These are phyloP conservation scores for Peterozyma toletana DNA, from an alignment of 805 yeast genomes.

Conservation along the genomic window DNA sequence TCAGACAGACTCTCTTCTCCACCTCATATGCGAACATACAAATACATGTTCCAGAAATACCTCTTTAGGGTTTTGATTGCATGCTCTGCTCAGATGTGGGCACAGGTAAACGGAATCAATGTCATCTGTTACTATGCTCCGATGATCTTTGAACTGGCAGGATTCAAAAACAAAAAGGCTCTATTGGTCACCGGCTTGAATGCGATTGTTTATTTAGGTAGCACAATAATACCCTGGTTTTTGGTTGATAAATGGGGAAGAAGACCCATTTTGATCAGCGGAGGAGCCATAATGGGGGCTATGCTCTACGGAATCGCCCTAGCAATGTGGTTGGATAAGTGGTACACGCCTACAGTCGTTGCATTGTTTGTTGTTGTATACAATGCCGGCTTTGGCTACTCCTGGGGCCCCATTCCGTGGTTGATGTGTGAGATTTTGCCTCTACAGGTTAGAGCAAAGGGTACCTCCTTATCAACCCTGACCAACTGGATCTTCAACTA, in stretches of 20 bases:
- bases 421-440: conserved; percentile 83
- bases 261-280: conserved; percentile 72
- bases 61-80: conserved; percentile 61
- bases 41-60: conserved; percentile 31
- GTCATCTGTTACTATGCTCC: conserved; percentile 89
- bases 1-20: conserved; percentile 30
- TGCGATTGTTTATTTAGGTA: conserved; percentile 40
- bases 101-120: conserved; percentile 86
- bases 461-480: conserved; percentile 86
- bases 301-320: conserved; percentile 61
- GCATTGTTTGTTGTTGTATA: conserved; percentile 71
- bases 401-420: conserved; percentile 97
- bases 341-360: conserved; percentile 59
- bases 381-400: conserved; percentile 80
- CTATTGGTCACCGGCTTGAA: conserved; percentile 83
- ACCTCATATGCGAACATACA: conserved; percentile 32
- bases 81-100: conserved; percentile 80
- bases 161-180: conserved; percentile 81
- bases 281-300: conserved; percentile 74
- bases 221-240: conserved; percentile 88
- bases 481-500: conserved; percentile 92
- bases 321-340: conserved; percentile 38
- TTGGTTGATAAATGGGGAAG: conserved; percentile 90
- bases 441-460: conserved; percentile 75
- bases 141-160: conserved; percentile 84